phyloP scores from a whole-genome alignment of 2,329 filamentous ascomycete species.

The Ascochyta clinopodiicola region DNA sequence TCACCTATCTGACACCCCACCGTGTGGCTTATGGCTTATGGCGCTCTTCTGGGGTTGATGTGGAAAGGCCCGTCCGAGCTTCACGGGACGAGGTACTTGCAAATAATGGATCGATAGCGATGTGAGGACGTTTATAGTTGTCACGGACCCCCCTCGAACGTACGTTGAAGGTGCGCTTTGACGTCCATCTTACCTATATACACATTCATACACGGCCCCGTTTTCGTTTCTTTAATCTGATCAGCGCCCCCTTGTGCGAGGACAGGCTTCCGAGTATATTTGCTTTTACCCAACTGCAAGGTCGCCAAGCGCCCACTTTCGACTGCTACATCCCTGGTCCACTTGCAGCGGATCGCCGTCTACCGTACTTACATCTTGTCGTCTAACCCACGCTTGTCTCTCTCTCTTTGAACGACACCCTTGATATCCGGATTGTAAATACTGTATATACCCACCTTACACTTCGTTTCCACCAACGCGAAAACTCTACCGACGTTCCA shows the following conservation, averaged over 20 bases:
- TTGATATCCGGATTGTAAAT: constrained; percentile 3
- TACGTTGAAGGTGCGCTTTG: neutral
- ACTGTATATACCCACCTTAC: constrained; percentile 1
- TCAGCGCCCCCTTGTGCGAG: constrained; percentile 3
- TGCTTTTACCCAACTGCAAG: constrained; percentile 25
- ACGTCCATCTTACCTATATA: neutral
- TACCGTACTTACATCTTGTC: constrained; percentile 14
- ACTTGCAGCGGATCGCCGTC: constrained; percentile 16
- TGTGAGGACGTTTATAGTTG: constrained; percentile 16
- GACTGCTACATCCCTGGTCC: constrained; percentile 28
- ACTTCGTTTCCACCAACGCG: neutral
- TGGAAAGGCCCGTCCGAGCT: constrained; percentile 23
- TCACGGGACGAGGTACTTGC: constrained; percentile 7
- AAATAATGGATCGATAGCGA: constrained; percentile 5
- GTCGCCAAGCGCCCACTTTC: constrained; percentile 30
- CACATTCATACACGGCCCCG: neutral
- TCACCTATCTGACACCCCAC: constrained; percentile 41
- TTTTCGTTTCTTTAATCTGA: neutral
- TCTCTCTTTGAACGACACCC: constrained; percentile 22
- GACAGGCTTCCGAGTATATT: constrained; percentile 12
- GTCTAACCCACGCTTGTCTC: constrained; percentile 28
- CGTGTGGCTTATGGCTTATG: constrained; percentile 28
- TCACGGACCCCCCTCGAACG: constrained; percentile 23
- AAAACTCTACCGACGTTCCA: neutral
- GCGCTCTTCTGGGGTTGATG: constrained; percentile 27